Conservation (phyloP, 306 rosid genomes). For the Senna siamea region DNA sequence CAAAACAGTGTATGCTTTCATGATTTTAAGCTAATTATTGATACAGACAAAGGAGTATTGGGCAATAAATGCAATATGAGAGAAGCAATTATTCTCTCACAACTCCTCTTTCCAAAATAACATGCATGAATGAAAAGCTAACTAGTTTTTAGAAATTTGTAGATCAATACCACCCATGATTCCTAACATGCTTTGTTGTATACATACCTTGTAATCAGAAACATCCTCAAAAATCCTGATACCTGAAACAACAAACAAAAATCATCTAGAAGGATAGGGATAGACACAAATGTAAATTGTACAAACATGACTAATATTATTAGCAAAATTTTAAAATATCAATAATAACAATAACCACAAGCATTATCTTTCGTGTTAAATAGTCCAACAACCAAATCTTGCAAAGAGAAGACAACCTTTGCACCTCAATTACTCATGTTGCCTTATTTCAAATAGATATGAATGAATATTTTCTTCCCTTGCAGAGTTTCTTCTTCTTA, state of each 20-base stretch:
- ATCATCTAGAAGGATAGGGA: constrained; percentile 18
- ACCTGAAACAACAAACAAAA: constrained; percentile 64
- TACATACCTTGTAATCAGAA: constrained; percentile 61
- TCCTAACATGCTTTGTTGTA: constrained; percentile 9
- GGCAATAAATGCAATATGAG: constrained; percentile 10
- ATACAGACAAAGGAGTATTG: constrained; percentile 21
- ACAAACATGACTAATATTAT: constrained; percentile 11
- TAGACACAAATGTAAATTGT: constrained; percentile 3
- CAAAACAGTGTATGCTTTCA: constrained; percentile 23
- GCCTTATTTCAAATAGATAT: constrained; percentile 13
- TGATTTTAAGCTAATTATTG: constrained; percentile 29
- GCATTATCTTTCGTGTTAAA: constrained; percentile 8
- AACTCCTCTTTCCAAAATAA: constrained; percentile 5
- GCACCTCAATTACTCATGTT: constrained; percentile 21
- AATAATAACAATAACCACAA: constrained; percentile 22
- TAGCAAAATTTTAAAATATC: constrained; percentile 27
- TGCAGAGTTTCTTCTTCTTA: constrained; percentile 1
- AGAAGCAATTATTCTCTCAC: constrained; percentile 17
- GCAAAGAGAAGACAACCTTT: neutral
- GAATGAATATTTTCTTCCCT: constrained; percentile 23
- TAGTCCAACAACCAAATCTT: constrained; percentile 15
- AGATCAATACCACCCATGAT: neutral
- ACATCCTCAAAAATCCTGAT: constrained; percentile 91
- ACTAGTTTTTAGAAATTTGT: constrained; percentile 24
- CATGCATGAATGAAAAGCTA: constrained; percentile 12